Evolutionary conservation across 306 rosid species (phyloP), one percentile per base, ranked within the genome.

Genomic region (Astragalus glycyphyllos): DNA sequence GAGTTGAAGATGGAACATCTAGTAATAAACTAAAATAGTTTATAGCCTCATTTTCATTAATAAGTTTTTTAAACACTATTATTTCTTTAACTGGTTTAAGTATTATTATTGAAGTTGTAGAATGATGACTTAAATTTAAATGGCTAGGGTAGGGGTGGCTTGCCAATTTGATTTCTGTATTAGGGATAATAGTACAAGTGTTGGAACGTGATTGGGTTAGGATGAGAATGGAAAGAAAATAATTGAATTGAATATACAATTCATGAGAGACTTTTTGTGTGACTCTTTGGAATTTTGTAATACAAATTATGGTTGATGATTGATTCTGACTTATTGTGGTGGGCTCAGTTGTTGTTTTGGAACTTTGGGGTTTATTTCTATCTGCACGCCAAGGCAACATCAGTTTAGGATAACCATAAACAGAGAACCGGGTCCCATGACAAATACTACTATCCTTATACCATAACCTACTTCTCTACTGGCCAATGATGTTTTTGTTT

Each of bases 141-240:
- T 20, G 58, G 61, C 32, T n/a, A n/a, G n/a, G n/a, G n/a, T n/a
- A n/a, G n/a, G n/a, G n/a, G n/a, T n/a, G n/a, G n/a, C n/a, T n/a
- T n/a, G n/a, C 34, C 45, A 58, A 58, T 34, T 58, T 58, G 29
- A 34, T 8, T 59, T 37, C 9, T 15, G 3, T 14, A 2, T 6
- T 8, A 2, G 10, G 14, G 62, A 16, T 57, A 57, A 11, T 38
- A 7, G 8, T 5, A 38, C 44, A 57, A 31, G n/a, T 59, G 48
- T 59, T 37, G 34, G 66, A 60, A 37, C 15, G 14, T 2, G 66
- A 60, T 16, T 60, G 49, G 66, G 34, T 60, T 60, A 60, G 32
- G 48, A 60, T 60, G 66, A 15, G 14, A 60, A 38, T 9, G 48
- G 31, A 60, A n/a, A 58, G 45, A 12, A 58, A 34, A 35, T 7